Evolutionary conservation across 495 filamentous ascomycete genomes (phyloP).

Genomic region (Penicillium egyptiacum): DNA sequence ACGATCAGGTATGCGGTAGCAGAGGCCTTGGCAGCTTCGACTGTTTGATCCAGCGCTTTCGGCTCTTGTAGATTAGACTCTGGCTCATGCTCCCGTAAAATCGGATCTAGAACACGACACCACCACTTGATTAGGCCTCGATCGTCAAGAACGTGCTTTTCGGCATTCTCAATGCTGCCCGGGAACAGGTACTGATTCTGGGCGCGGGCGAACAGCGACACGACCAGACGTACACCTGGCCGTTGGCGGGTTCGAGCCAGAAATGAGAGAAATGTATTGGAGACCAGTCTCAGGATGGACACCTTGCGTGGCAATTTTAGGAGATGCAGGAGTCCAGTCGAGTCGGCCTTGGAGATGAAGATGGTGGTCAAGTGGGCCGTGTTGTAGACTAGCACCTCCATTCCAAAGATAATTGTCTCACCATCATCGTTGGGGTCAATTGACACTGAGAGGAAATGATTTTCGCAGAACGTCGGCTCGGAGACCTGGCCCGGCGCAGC

Average conservation of each 20-base stretch:
- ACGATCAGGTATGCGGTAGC: constrained; percentile 77
- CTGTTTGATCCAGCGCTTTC: constrained; percentile 43
- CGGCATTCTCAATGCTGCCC: constrained; percentile 76
- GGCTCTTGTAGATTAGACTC: constrained; percentile 42
- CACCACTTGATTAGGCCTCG: constrained; percentile 90
- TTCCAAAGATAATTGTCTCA: constrained; percentile 63
- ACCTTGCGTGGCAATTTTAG: constrained; percentile 60
- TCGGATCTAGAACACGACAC: constrained; percentile 80
- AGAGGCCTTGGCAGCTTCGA: constrained; percentile 40
- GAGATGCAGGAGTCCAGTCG: constrained; percentile 79
- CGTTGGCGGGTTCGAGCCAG: constrained; percentile 66
- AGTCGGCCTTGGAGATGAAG: constrained; percentile 97
- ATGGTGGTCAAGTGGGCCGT: constrained; percentile 78
- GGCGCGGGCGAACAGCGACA: constrained; percentile 89
- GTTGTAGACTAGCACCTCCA: constrained; percentile 65
- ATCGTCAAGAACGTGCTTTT: constrained; percentile 94
- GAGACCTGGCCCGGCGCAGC: constrained; percentile 67
- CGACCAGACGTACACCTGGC: constrained; percentile 67
- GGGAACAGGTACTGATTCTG: constrained; percentile 96
- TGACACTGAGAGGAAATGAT: constrained; percentile 78
- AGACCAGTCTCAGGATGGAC: constrained; percentile 71
- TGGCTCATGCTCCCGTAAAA: constrained; percentile 52
- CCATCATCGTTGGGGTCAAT: constrained; percentile 43
- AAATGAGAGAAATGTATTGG: constrained; percentile 71
- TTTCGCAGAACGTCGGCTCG: constrained; percentile 80